Evolutionary conservation across 2,329 filamentous ascomycete species (phyloP).

Genomic region (Dichotomopilus funicola): DNA sequence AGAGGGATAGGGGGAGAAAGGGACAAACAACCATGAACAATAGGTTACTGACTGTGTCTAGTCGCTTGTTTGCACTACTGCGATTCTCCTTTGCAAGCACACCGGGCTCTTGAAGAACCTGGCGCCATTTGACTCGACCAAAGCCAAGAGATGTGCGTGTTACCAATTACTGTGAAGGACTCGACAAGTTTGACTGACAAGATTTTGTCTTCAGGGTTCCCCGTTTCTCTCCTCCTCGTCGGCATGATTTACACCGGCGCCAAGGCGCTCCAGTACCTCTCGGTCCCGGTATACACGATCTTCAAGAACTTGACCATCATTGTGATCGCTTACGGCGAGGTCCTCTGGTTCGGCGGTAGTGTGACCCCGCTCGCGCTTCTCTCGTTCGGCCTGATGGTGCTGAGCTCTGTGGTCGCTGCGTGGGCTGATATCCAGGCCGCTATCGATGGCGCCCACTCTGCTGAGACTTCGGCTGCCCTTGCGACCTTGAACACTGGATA

Average conservation of each 20-base stretch:
- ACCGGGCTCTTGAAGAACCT: slow-evolving; percentile 74
- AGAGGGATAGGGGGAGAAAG: too few species aligned
- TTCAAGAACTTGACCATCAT: slow-evolving; percentile 99
- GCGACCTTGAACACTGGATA: slow-evolving; percentile 92
- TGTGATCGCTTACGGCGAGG: slow-evolving; percentile 95
- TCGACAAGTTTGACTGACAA: slow-evolving; percentile 7
- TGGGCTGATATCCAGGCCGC: slow-evolving; percentile 96
- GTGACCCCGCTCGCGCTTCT: slow-evolving; percentile 83
- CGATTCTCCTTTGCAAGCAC: slow-evolving; percentile 78
- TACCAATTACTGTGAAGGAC: not conserved
- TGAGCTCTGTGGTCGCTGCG: slow-evolving; percentile 88
- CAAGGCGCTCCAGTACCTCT: slow-evolving; percentile 92
- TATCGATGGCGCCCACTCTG: slow-evolving; percentile 52
- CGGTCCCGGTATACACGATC: slow-evolving; percentile 97
- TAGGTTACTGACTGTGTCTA: slow-evolving; percentile 32
- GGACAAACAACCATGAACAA: too few species aligned
- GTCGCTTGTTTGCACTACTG: slow-evolving; percentile 82
- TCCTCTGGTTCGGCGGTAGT: slow-evolving; percentile 93
- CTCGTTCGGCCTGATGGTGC: slow-evolving; percentile 93
- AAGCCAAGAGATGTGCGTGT: slow-evolving; percentile 81
- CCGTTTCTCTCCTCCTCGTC: slow-evolving; percentile 88
- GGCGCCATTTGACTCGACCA: slow-evolving; percentile 75
- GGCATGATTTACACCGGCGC: slow-evolving; percentile 99
- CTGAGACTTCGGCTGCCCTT: slow-evolving; percentile 65
- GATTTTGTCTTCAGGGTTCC: slow-evolving; percentile 63